These are phyloP conservation scores for Porodaedalea pini DNA, from an alignment of 1,284 basidiomycete genomes.

Conservation along the genomic window DNA sequence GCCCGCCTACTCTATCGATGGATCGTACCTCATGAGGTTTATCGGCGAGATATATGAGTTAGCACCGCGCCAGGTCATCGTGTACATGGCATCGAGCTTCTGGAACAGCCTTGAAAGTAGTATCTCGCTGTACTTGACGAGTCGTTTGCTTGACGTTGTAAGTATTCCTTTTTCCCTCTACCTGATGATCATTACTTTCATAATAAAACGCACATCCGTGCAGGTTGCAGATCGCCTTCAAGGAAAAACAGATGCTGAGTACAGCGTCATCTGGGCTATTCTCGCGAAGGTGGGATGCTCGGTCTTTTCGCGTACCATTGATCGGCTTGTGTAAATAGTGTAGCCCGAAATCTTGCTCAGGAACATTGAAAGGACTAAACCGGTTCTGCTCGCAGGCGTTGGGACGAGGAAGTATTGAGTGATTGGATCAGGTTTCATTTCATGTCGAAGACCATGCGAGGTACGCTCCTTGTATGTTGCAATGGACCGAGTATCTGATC, in stretches of 20 bases:
- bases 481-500: no score
- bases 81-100: background rate
- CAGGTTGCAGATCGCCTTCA: no score
- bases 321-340: no score
- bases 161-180: background rate
- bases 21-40: background rate
- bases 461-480: background rate
- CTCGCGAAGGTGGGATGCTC: no score
- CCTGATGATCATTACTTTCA: no score
- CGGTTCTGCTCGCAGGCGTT: background rate
- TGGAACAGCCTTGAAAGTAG: constrained; percentile 6
- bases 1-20: no score
- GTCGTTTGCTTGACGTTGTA: constrained; percentile 8
- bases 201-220: no score
- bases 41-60: constrained; percentile 3
- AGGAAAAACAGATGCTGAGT: no score
- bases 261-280: no score
- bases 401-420: background rate
- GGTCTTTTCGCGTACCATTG: no score
- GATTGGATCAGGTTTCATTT: constrained; percentile 7
- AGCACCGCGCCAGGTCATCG: constrained; percentile 3
- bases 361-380: background rate
- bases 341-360: background rate
- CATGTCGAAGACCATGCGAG: constrained; percentile 1
- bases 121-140: constrained; percentile 8